These are phyloP conservation scores for Penicillium brevicompactum DNA, from an alignment of 2,329 filamentous ascomycete genomes.

Conservation along the genomic window DNA sequence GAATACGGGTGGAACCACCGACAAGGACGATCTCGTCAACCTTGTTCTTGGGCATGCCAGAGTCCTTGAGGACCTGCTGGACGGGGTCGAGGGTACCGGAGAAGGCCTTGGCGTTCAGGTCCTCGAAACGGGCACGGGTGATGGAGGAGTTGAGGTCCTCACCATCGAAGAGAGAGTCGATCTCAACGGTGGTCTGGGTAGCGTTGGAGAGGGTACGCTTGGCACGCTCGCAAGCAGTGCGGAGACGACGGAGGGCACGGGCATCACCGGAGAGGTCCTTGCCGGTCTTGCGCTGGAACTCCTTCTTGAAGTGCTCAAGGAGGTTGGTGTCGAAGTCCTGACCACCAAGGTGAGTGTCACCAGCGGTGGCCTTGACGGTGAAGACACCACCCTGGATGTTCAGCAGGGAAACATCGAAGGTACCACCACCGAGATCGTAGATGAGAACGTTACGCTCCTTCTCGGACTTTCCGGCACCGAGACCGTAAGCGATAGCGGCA, in stretches of 20 bases:
- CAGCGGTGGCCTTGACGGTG: constrained; percentile 96
- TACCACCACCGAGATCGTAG: constrained; percentile 99
- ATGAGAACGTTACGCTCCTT: constrained; percentile 99
- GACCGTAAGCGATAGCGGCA: constrained; percentile 96
- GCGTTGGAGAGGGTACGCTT: constrained; percentile 98
- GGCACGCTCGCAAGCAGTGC: constrained; percentile 98
- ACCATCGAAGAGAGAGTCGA: constrained; percentile 96
- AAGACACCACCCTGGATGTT: constrained; percentile 99
- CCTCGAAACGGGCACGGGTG: constrained; percentile 98
- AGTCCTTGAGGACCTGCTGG: constrained; percentile 94
- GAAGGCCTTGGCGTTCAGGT: constrained; percentile 96
- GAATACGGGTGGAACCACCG: constrained; percentile 98
- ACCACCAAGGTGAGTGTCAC: constrained; percentile 95
- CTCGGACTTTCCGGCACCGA: constrained; percentile 89
- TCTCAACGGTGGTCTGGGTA: constrained; percentile 96
- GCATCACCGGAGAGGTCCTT: constrained; percentile 80
- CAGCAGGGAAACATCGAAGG: constrained; percentile 98
- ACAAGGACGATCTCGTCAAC: constrained; percentile 99
- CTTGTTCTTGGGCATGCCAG: constrained; percentile 79
- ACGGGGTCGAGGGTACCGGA: constrained; percentile 91
- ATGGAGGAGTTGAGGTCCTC: constrained; percentile 97
- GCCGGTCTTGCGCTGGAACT: constrained; percentile 81
- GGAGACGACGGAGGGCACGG: constrained; percentile 90
- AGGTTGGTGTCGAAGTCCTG: constrained; percentile 97
- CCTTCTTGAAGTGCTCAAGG: constrained; percentile 94